Evolutionary conservation across 1,139 yeast species (phyloP).

Genomic region (Saccharomyces hybrid): DNA sequence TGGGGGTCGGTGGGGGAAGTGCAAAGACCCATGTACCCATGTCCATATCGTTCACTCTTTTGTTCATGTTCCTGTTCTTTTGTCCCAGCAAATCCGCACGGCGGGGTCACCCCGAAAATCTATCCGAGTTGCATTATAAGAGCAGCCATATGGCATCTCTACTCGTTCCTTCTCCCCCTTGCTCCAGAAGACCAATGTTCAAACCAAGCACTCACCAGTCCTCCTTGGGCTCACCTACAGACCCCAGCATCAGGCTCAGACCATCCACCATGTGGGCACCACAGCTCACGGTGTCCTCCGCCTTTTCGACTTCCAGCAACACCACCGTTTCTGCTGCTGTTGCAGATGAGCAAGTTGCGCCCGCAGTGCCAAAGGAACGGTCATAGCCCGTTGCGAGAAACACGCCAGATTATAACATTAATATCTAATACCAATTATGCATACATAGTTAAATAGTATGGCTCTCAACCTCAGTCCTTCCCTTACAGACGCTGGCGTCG

Average conservation of each 20-base stretch:
- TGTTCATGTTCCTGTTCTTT: not conserved
- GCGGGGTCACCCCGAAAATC: not conserved
- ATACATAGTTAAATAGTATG: not conserved
- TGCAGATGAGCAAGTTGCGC: not conserved
- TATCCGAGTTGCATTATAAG: not conserved
- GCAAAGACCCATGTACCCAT: not conserved
- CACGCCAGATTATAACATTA: not conserved
- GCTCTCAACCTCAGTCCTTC: not conserved
- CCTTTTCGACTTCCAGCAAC: not conserved
- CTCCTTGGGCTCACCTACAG: not conserved
- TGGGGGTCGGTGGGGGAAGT: not conserved
- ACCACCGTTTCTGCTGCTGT: not conserved
- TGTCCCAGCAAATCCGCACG: conserved; percentile 1
- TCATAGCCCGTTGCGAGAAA: not conserved
- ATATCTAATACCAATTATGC: not conserved
- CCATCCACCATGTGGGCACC: not conserved
- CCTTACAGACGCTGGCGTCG: not conserved
- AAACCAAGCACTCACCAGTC: not conserved
- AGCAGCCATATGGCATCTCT: not conserved
- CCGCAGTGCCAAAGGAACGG: not conserved
- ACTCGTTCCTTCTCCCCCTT: not conserved
- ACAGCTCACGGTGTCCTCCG: not conserved
- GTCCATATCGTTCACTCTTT: not conserved
- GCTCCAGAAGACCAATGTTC: not conserved
- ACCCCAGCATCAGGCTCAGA: not conserved